A percentile compares a stretch with the other conserved stretches of the same genome.
Evolutionary conservation across 2,329 filamentous ascomycete genomes (phyloP).

Genomic region (Trichoderma asperellum): DNA sequence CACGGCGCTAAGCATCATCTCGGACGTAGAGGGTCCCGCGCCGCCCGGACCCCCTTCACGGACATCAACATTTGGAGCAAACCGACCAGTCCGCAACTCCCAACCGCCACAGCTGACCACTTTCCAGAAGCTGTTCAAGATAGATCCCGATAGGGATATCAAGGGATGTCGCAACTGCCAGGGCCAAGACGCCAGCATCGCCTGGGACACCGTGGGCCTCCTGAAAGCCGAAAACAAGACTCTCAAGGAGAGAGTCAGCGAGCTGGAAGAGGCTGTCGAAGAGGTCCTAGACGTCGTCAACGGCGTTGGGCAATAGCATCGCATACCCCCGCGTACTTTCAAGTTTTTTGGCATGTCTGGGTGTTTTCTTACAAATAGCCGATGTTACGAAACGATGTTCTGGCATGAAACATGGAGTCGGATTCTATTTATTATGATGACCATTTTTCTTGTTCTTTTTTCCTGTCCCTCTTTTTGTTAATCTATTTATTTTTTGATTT

Average conservation of each 20-base stretch:
- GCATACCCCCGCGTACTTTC: conserved; percentile 11
- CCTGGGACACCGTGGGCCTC: conserved; percentile 67
- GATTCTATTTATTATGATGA: conserved; percentile 11
- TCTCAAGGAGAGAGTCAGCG: conserved; percentile 61
- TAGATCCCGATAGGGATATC: conserved; percentile 39
- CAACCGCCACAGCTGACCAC: conserved; percentile 40
- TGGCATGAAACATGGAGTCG: conserved; percentile 22
- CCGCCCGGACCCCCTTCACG: conserved; percentile 33
- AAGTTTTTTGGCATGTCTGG: conserved; percentile 24
- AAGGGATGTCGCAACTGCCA: conserved; percentile 58
- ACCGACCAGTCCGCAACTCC: conserved; percentile 43
- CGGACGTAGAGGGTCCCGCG: conserved; percentile 37
- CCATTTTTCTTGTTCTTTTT: conserved; percentile 7
- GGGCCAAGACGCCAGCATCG: conserved; percentile 61
- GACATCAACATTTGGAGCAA: conserved; percentile 35
- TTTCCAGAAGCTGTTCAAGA: conserved; percentile 49
- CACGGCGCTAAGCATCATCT: conserved; percentile 44
- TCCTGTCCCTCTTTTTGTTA: neutral
- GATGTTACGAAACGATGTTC: conserved; percentile 23
- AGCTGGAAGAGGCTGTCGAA: conserved; percentile 64
- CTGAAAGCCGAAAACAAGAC: conserved; percentile 65
- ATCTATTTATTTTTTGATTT: neutral
- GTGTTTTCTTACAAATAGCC: conserved; percentile 23
- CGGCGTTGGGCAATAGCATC: conserved; percentile 51
- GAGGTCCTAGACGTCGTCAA: conserved; percentile 64